Conservation (phyloP, 176 grass and related monocot species). For the Ananas comosus region DNA sequence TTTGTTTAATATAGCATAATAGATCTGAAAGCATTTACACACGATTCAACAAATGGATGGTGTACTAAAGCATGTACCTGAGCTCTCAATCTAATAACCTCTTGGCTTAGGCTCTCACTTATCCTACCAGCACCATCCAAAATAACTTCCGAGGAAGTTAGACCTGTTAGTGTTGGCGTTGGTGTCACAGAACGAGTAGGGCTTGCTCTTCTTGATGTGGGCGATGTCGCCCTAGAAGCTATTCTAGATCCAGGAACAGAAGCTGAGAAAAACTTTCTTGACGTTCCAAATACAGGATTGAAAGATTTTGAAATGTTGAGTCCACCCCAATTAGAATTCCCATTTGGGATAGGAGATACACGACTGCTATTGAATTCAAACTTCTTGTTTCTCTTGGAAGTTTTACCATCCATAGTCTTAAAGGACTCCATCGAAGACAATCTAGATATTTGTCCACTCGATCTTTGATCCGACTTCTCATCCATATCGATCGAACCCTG, state of each 20-base stretch:
- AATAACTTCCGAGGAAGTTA: conserved; percentile 61
- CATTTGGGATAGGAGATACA: conserved; percentile 86
- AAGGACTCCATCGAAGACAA: conserved; percentile 82
- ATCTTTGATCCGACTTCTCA: conserved; percentile 49
- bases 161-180: conserved; percentile 65
- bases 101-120: conserved; percentile 55
- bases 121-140: conserved; percentile 30
- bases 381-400: conserved; percentile 87
- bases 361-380: conserved; percentile 88
- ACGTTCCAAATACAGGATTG: conserved; percentile 96
- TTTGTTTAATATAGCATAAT: neutral
- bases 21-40: neutral
- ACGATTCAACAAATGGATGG: neutral
- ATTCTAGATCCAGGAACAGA: conserved; percentile 97
- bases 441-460: conserved; percentile 70
- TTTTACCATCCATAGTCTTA: conserved; percentile 54
- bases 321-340: conserved; percentile 63
- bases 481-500: conserved; percentile 56
- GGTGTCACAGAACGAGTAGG: conserved; percentile 89
- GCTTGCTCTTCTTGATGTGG: conserved; percentile 68
- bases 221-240: conserved; percentile 85
- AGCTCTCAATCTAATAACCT: conserved; percentile 64
- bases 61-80: conserved; percentile 43
- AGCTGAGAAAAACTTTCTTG: conserved; percentile 92
- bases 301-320: conserved; percentile 90